Evolutionary conservation across 495 filamentous ascomycete genomes (phyloP).

Genomic region (Oleoguttula mirabilis): DNA sequence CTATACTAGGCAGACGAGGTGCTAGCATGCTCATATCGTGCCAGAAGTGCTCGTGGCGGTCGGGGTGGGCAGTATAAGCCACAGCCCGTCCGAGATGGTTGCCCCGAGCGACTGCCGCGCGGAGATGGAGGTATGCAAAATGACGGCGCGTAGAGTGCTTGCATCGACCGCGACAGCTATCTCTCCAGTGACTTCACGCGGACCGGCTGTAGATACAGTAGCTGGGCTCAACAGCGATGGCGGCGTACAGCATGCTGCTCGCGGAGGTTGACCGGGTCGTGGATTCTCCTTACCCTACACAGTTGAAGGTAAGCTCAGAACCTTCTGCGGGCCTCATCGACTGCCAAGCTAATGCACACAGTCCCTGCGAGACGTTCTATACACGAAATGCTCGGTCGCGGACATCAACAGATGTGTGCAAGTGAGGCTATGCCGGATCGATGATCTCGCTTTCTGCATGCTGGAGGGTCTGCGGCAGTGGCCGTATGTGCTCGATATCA

Average conservation of each 20-base stretch:
- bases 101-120: no score
- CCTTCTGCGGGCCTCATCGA: not conserved
- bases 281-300: constrained; percentile 13
- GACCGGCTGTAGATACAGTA: not conserved
- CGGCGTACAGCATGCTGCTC: not conserved
- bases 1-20: no score
- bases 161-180: no score
- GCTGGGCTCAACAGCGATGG: not conserved
- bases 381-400: not conserved
- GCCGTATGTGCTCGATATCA: constrained; percentile 24
- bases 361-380: constrained; percentile 22
- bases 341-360: constrained; percentile 7
- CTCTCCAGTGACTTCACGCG: not conserved
- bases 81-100: no score
- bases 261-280: constrained; percentile 13
- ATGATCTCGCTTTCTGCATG: constrained; percentile 19
- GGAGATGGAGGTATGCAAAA: no score
- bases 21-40: no score
- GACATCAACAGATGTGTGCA: constrained; percentile 18
- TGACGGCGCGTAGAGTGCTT: constrained; percentile 18
- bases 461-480: constrained; percentile 22
- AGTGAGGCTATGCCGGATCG: constrained; percentile 20
- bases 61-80: no score
- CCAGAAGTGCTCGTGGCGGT: no score
- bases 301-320: constrained; percentile 12